A percentile compares a stretch with the other conserved stretches of the same genome.
Conservation (phyloP, 257 asterid genomes). For the Cordia subcordata region DNA sequence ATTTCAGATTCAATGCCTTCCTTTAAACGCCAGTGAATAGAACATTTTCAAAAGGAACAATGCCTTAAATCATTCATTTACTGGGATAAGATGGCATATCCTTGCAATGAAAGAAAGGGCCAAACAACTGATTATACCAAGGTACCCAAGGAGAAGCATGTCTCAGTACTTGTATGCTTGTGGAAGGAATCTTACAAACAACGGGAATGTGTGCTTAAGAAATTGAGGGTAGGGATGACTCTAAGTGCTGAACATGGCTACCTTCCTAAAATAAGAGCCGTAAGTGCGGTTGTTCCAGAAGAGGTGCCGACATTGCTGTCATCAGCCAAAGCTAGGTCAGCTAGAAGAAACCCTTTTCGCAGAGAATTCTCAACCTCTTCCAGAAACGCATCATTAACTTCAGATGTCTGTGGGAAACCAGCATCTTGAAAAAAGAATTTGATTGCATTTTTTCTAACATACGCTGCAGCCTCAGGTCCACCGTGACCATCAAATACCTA, state of each 20-base stretch:
- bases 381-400: slow-evolving; percentile 36
- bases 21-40: not conserved
- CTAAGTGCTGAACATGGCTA: slow-evolving; percentile 7
- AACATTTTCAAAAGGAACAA: too few species aligned
- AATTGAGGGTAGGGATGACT: not conserved
- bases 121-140: too few species aligned
- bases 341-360: slow-evolving; percentile 51
- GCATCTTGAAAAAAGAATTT: slow-evolving; percentile 57
- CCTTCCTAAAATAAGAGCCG: slow-evolving; percentile 66
- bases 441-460: slow-evolving; percentile 46
- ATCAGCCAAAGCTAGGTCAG: slow-evolving; percentile 65
- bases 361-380: slow-evolving; percentile 33
- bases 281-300: slow-evolving; percentile 70
- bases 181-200: too few species aligned
- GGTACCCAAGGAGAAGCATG: too few species aligned
- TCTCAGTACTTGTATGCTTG: too few species aligned
- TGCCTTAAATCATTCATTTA: too few species aligned
- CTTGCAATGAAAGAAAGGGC: too few species aligned
- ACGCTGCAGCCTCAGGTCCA: slow-evolving; percentile 89
- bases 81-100: too few species aligned
- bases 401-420: slow-evolving; percentile 42
- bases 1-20: not conserved
- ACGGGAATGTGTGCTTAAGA: too few species aligned
- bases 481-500: slow-evolving; percentile 90
- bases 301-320: slow-evolving; percentile 51